Conservation (phyloP, 805 yeast genomes). For the Monosporozyma servazzii region DNA sequence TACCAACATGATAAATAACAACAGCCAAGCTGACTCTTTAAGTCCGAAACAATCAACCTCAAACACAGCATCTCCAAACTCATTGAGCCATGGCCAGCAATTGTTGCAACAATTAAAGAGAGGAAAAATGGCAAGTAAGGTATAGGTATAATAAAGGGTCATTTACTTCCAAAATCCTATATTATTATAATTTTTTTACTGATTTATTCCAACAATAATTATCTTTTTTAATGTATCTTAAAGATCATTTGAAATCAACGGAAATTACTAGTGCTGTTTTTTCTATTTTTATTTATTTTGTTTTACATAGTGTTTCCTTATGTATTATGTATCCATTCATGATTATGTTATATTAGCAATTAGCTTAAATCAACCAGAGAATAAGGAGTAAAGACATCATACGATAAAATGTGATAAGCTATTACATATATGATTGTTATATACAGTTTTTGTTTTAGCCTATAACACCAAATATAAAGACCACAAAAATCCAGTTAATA, state of each 20-base stretch:
- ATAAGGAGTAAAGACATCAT: neutral
- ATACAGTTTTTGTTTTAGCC: neutral
- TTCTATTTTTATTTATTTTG: neutral
- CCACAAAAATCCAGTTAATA: slow-evolving; percentile 34
- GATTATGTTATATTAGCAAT: neutral
- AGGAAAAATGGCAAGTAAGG: neutral
- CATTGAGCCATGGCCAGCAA: slow-evolving; percentile 22
- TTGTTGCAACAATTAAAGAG: slow-evolving; percentile 22
- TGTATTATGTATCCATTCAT: neutral
- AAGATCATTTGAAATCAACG: neutral
- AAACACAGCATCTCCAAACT: neutral
- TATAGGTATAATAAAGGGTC: neutral
- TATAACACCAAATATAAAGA: slow-evolving; percentile 21
- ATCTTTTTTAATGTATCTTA: neutral
- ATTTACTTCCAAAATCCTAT: neutral
- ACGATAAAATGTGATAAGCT: neutral
- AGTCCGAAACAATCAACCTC: neutral
- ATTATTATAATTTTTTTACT: neutral
- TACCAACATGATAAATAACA: neutral
- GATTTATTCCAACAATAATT: neutral
- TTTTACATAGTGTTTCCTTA: neutral
- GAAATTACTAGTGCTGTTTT: neutral
- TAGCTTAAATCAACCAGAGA: neutral
- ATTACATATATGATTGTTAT: neutral
- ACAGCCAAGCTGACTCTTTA: neutral